Conservation (phyloP, 768 basidiomycete species). For the Nevesoporus exiguus region DNA sequence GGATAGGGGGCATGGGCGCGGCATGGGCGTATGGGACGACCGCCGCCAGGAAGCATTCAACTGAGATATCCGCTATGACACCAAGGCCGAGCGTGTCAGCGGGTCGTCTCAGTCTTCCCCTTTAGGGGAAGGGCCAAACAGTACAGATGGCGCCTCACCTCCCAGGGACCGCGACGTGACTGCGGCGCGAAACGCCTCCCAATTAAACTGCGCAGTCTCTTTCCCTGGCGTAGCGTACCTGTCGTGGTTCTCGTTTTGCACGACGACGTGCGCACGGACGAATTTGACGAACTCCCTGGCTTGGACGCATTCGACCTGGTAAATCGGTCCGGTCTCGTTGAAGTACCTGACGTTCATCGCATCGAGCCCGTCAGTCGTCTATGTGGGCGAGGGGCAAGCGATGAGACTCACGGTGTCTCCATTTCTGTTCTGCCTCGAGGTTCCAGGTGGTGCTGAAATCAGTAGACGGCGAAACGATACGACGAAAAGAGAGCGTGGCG, state of each 20-base stretch:
- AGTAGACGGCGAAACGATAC: not conserved
- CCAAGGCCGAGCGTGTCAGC: not conserved
- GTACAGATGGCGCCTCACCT: not conserved
- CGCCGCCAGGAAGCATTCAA: not conserved
- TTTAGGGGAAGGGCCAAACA: no score
- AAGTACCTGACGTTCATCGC: not conserved
- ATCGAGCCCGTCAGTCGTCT: not conserved
- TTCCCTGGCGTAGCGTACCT: not conserved
- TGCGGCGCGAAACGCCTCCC: not conserved
- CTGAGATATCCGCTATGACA: not conserved
- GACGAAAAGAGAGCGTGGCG: not conserved
- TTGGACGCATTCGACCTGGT: not conserved
- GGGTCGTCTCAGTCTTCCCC: not conserved
- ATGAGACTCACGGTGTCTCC: not conserved
- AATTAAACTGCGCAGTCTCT: not conserved
- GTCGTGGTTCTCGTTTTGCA: not conserved
- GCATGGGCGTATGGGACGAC: not conserved
- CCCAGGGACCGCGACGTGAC: not conserved
- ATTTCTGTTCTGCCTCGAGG: not conserved
- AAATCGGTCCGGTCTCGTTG: not conserved
- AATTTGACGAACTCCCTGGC: not conserved
- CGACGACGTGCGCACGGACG: not conserved
- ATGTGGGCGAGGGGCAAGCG: not conserved
- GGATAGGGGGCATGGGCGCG: not conserved
- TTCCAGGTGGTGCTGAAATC: not conserved